A percentile compares a stretch with the other conserved stretches of the same genome.
These are phyloP conservation scores for Xylariomycetidae sp. DNA, from an alignment of 2,329 filamentous ascomycete genomes.

Conservation along the genomic window DNA sequence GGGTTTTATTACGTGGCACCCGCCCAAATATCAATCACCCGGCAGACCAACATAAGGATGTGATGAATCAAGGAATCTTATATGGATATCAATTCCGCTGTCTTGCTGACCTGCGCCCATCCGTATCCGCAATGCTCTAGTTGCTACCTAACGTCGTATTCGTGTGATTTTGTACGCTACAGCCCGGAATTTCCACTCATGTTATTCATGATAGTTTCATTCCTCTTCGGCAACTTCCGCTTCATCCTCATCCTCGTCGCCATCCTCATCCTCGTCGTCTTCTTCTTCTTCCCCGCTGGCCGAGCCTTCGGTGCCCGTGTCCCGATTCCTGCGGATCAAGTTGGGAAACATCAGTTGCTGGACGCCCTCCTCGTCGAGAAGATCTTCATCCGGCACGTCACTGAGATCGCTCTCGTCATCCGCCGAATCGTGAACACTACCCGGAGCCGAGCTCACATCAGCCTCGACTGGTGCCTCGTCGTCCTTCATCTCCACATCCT, in stretches of 20 bases:
- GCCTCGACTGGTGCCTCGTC: slow-evolving; percentile 31
- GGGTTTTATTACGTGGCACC: no score
- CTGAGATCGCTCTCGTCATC: slow-evolving; percentile 68
- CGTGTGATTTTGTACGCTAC: no score
- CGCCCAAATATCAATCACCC: no score
- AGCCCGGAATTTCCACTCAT: no score
- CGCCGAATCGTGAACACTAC: slow-evolving; percentile 60
- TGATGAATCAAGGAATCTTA: no score
- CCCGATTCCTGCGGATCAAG: slow-evolving; percentile 33
- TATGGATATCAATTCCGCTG: no score
- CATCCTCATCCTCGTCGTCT: slow-evolving; percentile 7
- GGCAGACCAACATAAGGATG: no score
- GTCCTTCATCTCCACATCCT: slow-evolving; percentile 41
- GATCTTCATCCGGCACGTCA: slow-evolving; percentile 48
- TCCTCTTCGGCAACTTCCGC: slow-evolving; percentile 1
- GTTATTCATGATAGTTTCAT: no score
- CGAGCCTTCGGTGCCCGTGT: slow-evolving; percentile 16
- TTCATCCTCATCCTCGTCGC: background rate
- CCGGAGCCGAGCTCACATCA: slow-evolving; percentile 45
- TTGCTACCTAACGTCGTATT: no score
- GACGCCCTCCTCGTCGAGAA: slow-evolving; percentile 49
- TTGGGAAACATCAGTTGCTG: slow-evolving; percentile 50
- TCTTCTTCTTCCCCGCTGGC: slow-evolving; percentile 8
- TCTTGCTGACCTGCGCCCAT: no score
- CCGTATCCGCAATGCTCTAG: no score